Evolutionary conservation across 1,139 yeast species (phyloP).

Genomic region (Yamadazyma kanchanaburiensis): DNA sequence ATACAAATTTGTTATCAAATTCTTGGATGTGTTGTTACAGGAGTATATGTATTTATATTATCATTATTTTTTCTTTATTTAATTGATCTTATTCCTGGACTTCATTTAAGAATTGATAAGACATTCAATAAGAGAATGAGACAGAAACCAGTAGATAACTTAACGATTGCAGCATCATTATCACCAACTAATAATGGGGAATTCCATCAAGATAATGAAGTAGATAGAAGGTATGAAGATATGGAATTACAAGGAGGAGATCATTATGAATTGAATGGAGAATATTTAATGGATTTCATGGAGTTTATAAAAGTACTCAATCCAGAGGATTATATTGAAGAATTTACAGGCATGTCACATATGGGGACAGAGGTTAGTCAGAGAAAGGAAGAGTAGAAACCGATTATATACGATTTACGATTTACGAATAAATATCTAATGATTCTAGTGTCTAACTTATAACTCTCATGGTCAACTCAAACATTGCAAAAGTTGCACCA

Average conservation of each 20-base stretch:
- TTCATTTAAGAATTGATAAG: conserved; percentile 45
- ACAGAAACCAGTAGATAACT: conserved; percentile 10
- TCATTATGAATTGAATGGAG: conserved; percentile 50
- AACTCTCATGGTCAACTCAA: conserved; percentile 79
- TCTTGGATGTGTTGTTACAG: conserved; percentile 39
- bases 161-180: conserved; percentile 19
- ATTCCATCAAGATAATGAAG: conserved; percentile 1
- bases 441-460: too few species aligned
- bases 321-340: conserved; percentile 39
- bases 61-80: conserved; percentile 35
- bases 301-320: conserved; percentile 42
- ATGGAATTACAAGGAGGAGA: conserved; percentile 51
- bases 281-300: conserved; percentile 44
- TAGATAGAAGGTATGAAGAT: conserved; percentile 20
- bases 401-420: conserved; percentile 1
- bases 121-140: conserved; percentile 34
- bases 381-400: not conserved
- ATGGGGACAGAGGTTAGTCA: conserved; percentile 1
- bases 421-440: conserved; percentile 4
- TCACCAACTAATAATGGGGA: conserved; percentile 9
- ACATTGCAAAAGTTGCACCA: conserved; percentile 92
- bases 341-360: conserved; percentile 8
- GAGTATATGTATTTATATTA: conserved; percentile 36
- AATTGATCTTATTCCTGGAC: conserved; percentile 45
- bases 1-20: conserved; percentile 48